Evolutionary conservation across 345 rosid genomes (phyloP).

Genomic region (Pelargonium nanum): DNA sequence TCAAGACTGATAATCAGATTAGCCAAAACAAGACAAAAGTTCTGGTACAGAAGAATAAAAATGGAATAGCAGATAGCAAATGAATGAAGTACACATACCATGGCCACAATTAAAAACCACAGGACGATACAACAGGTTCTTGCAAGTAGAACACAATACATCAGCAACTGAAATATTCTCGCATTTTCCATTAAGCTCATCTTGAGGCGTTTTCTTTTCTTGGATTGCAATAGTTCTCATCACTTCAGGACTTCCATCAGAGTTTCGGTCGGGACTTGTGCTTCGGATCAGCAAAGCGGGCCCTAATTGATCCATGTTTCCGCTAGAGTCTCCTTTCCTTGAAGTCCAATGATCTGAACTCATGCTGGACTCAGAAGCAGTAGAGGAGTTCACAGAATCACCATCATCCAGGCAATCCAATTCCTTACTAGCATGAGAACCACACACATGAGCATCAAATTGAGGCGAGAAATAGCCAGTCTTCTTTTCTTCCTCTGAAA

Average conservation of each 20-base stretch:
- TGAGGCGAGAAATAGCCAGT: slow-evolving; percentile 38
- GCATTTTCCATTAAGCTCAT: slow-evolving; percentile 9
- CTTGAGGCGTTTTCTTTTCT: slow-evolving; percentile 11
- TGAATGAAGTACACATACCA: slow-evolving; percentile 34
- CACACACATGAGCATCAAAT: slow-evolving; percentile 22
- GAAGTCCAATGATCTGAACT: slow-evolving; percentile 8
- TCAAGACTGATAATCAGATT: not conserved
- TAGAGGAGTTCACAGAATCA: slow-evolving; percentile 7
- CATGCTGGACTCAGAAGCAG: slow-evolving; percentile 7
- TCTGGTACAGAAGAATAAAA: slow-evolving; percentile 2
- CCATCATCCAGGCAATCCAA: slow-evolving; percentile 12
- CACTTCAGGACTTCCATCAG: slow-evolving; percentile 4
- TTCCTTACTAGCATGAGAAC: slow-evolving; percentile 14
- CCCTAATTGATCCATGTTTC: slow-evolving; percentile 11
- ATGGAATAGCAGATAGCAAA: not conserved
- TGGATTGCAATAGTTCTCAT: slow-evolving; percentile 4
- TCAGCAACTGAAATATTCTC: slow-evolving; percentile 35
- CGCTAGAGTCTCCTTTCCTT: slow-evolving; percentile 17
- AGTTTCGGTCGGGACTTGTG: not conserved
- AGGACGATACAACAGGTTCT: slow-evolving; percentile 48
- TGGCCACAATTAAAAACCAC: slow-evolving; percentile 80
- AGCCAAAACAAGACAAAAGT: not conserved
- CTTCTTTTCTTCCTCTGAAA: slow-evolving; percentile 51
- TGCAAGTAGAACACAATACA: slow-evolving; percentile 60
- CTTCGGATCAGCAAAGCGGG: slow-evolving; percentile 1